Base-by-base conservation (phyloP, 768 basidiomycete species). In the Tulasnella sp. region DNA sequence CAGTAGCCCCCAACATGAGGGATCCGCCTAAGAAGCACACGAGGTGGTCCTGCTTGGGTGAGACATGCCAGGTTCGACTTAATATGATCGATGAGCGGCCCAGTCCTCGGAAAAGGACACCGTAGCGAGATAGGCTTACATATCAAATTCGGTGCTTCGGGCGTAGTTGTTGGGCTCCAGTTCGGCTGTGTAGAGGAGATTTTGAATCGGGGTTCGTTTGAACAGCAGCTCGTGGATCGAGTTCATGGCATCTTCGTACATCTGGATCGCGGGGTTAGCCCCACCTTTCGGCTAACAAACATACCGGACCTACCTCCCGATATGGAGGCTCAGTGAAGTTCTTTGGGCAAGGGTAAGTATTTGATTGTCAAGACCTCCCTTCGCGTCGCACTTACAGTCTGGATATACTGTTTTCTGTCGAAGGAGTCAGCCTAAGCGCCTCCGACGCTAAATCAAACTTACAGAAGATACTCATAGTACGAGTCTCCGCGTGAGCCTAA, bases 11-110 rank as follows among this genome's bases (percentile, higher is more conserved):
- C 2, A 99, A 88, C 86, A 99, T 90, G 75, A 99, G 88, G 0
- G 93, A 93, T 3, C 95, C 96, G 25, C 91, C 94, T 40, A 99
- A 85, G 88, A 97, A 99, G 83, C 96, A 98, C 3, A 93, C 95
- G 40, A 99, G 88, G 81, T 97, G 96, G 81, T 99, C 96, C 84
- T 98, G 96, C 81, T 97, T 97, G 12, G 93, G 93, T 12, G 86
- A 86, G 36, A 93, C 84, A 22, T 88, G 87, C 94, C 93, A 96
- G 40, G 34, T 85, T 84, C 34, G 93, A 93, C 79, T 37, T 19
- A 72, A 22, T n/a, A 36, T 15, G 54, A n/a, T 36, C 52, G 36
- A 39, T 37, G 42, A 45, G 71, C 71, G 25, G 49, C 31, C 40
- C 29, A 38, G 69, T 25, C 69, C 31, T 4, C 0, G 15, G 58